Evolutionary conservation across 371 early-diverging fungal species (phyloP).

Genomic region (Apophysomyces trapeziformis): DNA sequence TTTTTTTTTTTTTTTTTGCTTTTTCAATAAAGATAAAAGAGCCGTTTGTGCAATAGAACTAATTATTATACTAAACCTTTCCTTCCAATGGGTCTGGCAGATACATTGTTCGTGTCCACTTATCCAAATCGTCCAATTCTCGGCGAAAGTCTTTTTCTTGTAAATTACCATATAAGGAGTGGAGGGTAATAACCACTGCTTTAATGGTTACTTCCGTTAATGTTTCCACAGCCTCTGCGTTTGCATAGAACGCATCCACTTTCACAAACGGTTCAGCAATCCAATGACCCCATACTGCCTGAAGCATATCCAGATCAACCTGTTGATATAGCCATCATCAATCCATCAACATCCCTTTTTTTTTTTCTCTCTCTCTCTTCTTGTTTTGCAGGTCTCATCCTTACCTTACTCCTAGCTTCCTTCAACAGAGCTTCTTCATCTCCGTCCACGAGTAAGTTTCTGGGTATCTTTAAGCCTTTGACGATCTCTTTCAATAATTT

Average conservation of each 20-base stretch:
- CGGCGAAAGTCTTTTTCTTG: constrained; percentile 28
- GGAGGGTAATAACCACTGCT: constrained; percentile 23
- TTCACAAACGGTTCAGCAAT: constrained; percentile 37
- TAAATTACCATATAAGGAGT: constrained; percentile 17
- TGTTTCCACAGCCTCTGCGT: constrained; percentile 22
- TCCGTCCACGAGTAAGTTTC: not conserved
- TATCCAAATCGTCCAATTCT: constrained; percentile 27
- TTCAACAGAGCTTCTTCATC: not conserved
- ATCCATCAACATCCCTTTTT: not conserved
- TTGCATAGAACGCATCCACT: constrained; percentile 30
- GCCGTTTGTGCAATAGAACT: not conserved
- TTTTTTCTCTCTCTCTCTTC: not conserved
- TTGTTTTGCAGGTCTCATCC: too few relatives aligned
- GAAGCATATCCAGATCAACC: constrained; percentile 25
- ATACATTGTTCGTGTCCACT: constrained; percentile 19
- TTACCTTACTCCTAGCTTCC: constrained; percentile 5
- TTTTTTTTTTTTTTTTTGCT: too few relatives aligned
- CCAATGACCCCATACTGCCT: constrained; percentile 41
- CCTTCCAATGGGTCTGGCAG: constrained; percentile 23
- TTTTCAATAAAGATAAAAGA: too few relatives aligned
- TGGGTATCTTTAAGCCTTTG: constrained; percentile 4
- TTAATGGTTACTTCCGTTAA: constrained; percentile 31
- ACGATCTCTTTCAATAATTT: constrained; percentile 23
- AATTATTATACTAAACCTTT: not conserved
- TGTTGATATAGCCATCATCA: not conserved